Percentiles rank a stretch among this genome's conserved stretches.
Evolutionary conservation across 352 stramenopile genomes (phyloP).

Genomic region (Pythium dissotocum): DNA sequence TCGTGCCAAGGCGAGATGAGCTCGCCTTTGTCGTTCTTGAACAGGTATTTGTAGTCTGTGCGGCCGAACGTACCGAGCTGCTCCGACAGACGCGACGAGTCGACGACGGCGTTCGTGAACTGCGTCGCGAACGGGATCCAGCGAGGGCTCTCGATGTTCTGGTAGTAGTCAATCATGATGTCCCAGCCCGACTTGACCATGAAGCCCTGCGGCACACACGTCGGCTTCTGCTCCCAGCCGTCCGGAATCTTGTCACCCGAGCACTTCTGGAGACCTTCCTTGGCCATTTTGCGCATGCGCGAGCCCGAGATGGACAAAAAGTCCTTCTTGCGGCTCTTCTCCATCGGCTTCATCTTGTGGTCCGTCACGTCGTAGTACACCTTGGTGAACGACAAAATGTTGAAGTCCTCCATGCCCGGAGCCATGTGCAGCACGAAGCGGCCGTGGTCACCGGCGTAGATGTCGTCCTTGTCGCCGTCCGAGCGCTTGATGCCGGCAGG

Average conservation of each 20-base stretch:
- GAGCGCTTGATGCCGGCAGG: slow-evolving; percentile 98
- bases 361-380: slow-evolving; percentile 98
- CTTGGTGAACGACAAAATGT: slow-evolving; percentile 96
- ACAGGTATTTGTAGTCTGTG: slow-evolving; percentile 75
- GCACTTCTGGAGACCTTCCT: slow-evolving; percentile 93
- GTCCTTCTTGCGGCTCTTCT: slow-evolving; percentile 90
- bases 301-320: slow-evolving; percentile 98
- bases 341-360: slow-evolving; percentile 97
- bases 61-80: slow-evolving; percentile 67
- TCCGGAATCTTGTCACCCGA: slow-evolving; percentile 58
- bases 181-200: slow-evolving; percentile 98
- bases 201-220: slow-evolving; percentile 96
- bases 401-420: slow-evolving; percentile 93
- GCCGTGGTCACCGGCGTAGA: slow-evolving; percentile 97
- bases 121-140: slow-evolving; percentile 83
- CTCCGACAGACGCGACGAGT: slow-evolving; percentile 50
- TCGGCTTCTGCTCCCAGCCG: slow-evolving; percentile 77
- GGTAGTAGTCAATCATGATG: slow-evolving; percentile 98
- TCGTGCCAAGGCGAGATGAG: slow-evolving; percentile 98
- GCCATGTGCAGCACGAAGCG: slow-evolving; percentile 97
- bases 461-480: slow-evolving; percentile 92
- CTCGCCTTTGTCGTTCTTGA: slow-evolving; percentile 67
- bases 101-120: slow-evolving; percentile 51
- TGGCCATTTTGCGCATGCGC: slow-evolving; percentile 96
- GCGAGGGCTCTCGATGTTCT: slow-evolving; percentile 90